Conservation (phyloP, 352 stramenopile genomes). For the Globisporangium iwayamae region DNA sequence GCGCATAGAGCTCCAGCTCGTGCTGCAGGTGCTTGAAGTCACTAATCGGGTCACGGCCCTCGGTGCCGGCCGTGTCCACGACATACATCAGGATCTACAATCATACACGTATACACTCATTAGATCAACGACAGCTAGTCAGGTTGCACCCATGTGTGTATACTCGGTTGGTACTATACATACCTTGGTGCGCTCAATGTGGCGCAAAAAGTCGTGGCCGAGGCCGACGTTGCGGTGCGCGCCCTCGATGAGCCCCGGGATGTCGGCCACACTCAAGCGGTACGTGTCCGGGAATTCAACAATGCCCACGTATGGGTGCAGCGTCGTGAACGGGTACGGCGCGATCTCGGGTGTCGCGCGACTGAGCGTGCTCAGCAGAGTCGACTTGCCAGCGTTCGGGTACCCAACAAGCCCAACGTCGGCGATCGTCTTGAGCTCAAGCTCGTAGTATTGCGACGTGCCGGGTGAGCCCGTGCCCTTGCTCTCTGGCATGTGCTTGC, state of each 20-base stretch:
- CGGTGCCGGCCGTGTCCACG: conserved; percentile 73
- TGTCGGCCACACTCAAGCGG: conserved; percentile 87
- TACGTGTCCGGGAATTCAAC: conserved; percentile 95
- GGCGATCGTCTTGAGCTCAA: conserved; percentile 98
- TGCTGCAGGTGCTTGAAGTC: conserved; percentile 79
- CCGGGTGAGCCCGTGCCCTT: conserved; percentile 88
- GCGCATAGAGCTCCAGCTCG: conserved; percentile 85
- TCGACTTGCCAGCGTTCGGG: conserved; percentile 98
- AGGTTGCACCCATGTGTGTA: background rate
- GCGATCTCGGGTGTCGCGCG: conserved; percentile 93
- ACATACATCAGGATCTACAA: conserved; percentile 84
- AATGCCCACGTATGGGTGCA: conserved; percentile 94
- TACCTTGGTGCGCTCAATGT: conserved; percentile 98
- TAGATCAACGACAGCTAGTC: background rate
- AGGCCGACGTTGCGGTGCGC: conserved; percentile 96
- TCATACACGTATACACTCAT: background rate
- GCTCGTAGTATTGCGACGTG: conserved; percentile 91
- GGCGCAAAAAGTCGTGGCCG: conserved; percentile 97
- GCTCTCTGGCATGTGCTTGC: conserved; percentile 82
- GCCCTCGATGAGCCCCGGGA: conserved; percentile 87
- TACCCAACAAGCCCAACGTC: conserved; percentile 98
- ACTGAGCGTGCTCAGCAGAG: conserved; percentile 92
- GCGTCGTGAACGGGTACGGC: conserved; percentile 97
- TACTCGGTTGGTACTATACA: conserved; percentile 33
- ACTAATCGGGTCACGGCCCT: conserved; percentile 70